A percentile compares a stretch with the other conserved stretches of the same genome.
phyloP scores from a whole-genome alignment of 2,329 filamentous ascomycete genomes.

The Sphaerostilbella broomeana region DNA sequence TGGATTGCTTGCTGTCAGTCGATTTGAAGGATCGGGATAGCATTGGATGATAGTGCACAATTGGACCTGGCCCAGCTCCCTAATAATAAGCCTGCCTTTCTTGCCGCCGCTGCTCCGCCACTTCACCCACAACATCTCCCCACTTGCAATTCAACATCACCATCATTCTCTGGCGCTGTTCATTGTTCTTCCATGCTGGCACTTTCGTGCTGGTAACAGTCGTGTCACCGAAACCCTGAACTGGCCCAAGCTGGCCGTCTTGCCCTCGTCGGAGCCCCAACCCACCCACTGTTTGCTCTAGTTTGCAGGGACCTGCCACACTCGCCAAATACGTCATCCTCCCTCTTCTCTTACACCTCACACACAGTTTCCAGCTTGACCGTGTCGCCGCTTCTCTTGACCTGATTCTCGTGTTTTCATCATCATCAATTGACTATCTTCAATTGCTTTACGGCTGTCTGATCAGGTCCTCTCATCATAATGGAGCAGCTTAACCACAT shows the following conservation, averaged over 20 bases:
- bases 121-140: neutral
- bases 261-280: neutral
- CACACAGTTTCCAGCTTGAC: neutral
- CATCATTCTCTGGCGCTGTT: no score
- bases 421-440: no score
- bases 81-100: no score
- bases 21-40: no score
- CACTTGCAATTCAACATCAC: neutral
- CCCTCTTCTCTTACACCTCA: neutral
- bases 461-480: no score
- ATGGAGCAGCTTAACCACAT: constrained; percentile 50
- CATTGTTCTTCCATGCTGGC: no score
- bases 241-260: neutral
- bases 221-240: neutral
- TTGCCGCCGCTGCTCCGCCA: no score
- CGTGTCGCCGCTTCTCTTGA: neutral
- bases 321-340: neutral
- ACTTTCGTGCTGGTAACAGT: neutral
- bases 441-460: no score
- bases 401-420: neutral
- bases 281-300: neutral
- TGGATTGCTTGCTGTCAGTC: no score
- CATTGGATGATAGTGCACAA: no score
- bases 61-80: no score
- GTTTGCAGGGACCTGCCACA: constrained; percentile 1